Evolutionary conservation across 345 rosid species (phyloP).

Genomic region (Gossypium turneri): DNA sequence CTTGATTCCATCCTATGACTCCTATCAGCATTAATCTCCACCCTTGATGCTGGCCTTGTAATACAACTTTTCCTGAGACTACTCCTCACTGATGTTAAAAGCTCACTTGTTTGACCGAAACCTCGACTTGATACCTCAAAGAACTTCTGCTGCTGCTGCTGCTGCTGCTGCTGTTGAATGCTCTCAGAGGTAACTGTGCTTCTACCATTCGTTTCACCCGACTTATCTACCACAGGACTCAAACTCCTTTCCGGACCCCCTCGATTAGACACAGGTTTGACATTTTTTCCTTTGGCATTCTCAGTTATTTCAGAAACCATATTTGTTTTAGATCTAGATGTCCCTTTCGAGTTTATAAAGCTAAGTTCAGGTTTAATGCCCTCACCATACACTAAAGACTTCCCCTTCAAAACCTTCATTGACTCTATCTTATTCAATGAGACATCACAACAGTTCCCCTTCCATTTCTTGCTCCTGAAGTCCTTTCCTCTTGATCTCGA

Average conservation of each 20-base stretch:
- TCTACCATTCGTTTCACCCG: slow-evolving; percentile 23
- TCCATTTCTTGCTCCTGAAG: slow-evolving; percentile 31
- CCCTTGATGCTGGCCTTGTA: slow-evolving; percentile 53
- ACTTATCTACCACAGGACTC: slow-evolving; percentile 21
- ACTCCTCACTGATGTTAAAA: slow-evolving; percentile 34
- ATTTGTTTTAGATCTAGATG: slow-evolving; percentile 25
- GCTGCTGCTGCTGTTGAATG: slow-evolving; percentile 14
- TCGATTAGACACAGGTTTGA: slow-evolving; percentile 11
- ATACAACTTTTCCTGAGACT: slow-evolving; percentile 48
- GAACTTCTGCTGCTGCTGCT: slow-evolving; percentile 18
- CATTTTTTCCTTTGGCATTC: slow-evolving; percentile 15
- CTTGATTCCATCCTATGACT: slow-evolving; percentile 15
- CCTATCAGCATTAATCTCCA: slow-evolving; percentile 23
- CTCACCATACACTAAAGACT: slow-evolving; percentile 21
- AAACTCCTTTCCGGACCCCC: slow-evolving; percentile 14
- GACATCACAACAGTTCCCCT: slow-evolving; percentile 19
- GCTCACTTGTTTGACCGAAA: slow-evolving; percentile 32
- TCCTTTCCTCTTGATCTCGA: slow-evolving; percentile 63
- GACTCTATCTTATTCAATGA: slow-evolving; percentile 23
- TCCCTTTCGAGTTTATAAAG: slow-evolving; percentile 27
- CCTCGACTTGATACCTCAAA: slow-evolving; percentile 34
- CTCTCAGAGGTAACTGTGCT: slow-evolving; percentile 41
- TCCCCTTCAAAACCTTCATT: slow-evolving; percentile 29
- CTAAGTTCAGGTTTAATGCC: slow-evolving; percentile 32
- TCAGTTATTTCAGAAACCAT: slow-evolving; percentile 25